Percentiles rank a stretch among this genome's conserved stretches.
These are phyloP conservation scores for Dunaliella salina DNA, from an alignment of 163 green algal species.

Conservation along the genomic window DNA sequence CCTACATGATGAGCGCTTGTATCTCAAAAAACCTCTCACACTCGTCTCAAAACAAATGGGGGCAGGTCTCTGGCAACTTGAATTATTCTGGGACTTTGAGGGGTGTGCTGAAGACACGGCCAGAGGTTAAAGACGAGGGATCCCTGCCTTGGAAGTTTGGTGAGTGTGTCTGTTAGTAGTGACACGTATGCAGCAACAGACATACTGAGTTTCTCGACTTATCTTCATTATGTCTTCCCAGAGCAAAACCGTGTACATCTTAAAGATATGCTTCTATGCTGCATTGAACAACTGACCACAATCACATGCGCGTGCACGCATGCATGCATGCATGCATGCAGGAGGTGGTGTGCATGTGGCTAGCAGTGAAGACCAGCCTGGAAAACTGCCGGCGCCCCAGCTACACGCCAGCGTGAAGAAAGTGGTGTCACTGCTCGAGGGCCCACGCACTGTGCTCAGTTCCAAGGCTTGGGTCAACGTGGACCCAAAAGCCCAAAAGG, in stretches of 20 bases:
- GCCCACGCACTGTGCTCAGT: constrained; percentile 7
- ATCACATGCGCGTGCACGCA: neutral
- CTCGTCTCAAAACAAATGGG: too few species aligned
- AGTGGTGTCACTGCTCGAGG: neutral
- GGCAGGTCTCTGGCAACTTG: constrained; percentile 4
- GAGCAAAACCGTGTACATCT: too few species aligned
- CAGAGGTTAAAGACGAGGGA: constrained; percentile 7
- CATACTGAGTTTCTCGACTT: too few species aligned
- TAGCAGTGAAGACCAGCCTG: neutral
- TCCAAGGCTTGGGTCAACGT: constrained; percentile 10
- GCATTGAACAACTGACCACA: too few species aligned
- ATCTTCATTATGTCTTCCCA: neutral
- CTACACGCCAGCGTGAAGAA: constrained; percentile 11
- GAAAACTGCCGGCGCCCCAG: neutral
- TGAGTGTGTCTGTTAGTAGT: neutral
- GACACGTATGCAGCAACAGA: too few species aligned
- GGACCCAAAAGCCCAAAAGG: constrained; percentile 7
- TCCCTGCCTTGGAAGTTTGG: constrained; percentile 4
- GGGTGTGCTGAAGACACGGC: neutral
- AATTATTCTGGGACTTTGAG: neutral
- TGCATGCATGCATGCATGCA: neutral
- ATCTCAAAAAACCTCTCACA: too few species aligned
- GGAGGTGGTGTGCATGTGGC: constrained; percentile 2
- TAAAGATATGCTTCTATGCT: too few species aligned
- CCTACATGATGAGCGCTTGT: too few species aligned